Evolutionary conservation across 306 rosid genomes (phyloP).

Genomic region (Cicer yamashitae): DNA sequence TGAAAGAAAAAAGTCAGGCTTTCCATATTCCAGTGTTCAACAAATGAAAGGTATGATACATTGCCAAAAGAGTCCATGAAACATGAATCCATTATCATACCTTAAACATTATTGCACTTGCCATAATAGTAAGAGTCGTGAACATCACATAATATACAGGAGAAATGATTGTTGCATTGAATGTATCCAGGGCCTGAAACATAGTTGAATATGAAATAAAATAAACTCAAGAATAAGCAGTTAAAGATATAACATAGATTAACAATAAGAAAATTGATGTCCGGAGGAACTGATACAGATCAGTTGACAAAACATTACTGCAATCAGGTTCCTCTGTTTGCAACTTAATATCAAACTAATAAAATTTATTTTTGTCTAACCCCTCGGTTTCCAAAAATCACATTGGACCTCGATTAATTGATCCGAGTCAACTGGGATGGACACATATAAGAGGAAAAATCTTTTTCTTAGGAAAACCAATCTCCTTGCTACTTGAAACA

Average conservation of each 20-base stretch:
- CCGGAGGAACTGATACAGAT: conserved; percentile 10
- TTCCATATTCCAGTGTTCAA: conserved; percentile 6
- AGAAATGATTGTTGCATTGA: conserved; percentile 80
- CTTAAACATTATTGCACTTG: conserved; percentile 93
- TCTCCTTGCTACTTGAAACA: no score
- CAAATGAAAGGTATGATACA: conserved; percentile 26
- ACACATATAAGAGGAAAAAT: no score
- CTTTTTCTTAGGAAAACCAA: no score
- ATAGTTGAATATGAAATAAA: conserved; percentile 23
- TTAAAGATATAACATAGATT: conserved; percentile 13
- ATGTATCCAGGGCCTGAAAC: conserved; percentile 89
- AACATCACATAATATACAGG: conserved; percentile 95
- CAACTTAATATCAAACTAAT: conserved; percentile 15
- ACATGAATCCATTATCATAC: conserved; percentile 47
- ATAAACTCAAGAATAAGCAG: conserved; percentile 21
- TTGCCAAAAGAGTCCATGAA: conserved; percentile 25
- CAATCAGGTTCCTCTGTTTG: conserved; percentile 26
- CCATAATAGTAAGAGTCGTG: conserved; percentile 86
- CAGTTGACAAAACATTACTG: conserved; percentile 24
- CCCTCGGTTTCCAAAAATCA: no score
- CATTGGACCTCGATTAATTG: no score
- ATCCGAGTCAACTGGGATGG: no score
- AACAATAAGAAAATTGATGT: conserved; percentile 15
- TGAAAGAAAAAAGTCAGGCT: conserved; percentile 35
- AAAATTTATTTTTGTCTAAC: no score